Evolutionary conservation across 2,329 filamentous ascomycete species (phyloP).

Genomic region (Trichoderma asperellum): DNA sequence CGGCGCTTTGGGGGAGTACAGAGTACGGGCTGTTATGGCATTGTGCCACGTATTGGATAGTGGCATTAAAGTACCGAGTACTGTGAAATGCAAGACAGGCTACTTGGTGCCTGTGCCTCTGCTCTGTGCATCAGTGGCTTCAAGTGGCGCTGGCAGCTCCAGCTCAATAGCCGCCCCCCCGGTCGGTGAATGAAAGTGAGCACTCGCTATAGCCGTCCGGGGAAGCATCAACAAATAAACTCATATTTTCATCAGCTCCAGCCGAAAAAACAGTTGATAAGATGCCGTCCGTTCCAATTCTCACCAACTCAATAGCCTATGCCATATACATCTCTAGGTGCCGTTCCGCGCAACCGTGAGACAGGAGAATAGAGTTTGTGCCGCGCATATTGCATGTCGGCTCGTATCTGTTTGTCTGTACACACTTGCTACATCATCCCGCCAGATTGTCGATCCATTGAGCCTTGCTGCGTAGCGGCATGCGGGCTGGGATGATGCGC

Average conservation of each 20-base stretch:
- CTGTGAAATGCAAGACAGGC: not conserved
- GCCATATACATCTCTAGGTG: not conserved
- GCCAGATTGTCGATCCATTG: constrained; percentile 27
- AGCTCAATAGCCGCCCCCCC: not conserved
- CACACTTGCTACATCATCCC: not conserved
- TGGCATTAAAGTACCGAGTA: not conserved
- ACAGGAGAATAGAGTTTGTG: not conserved
- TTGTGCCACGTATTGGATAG: not conserved
- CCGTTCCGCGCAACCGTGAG: not conserved
- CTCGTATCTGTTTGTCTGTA: not conserved
- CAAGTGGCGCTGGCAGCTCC: not conserved
- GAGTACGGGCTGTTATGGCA: not conserved
- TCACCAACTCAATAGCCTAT: not conserved
- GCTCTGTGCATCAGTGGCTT: not conserved
- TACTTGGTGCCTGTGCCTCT: not conserved
- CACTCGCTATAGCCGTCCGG: constrained; percentile 16
- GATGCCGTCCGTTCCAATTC: not conserved
- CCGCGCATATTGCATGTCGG: not conserved
- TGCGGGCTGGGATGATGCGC: constrained; percentile 10
- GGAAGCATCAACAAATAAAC: not conserved
- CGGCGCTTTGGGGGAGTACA: not conserved
- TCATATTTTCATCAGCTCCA: not conserved
- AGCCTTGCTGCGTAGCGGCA: constrained; percentile 15
- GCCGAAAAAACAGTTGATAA: not conserved
- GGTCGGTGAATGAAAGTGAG: not conserved